phyloP scores from a whole-genome alignment of 2,329 filamentous ascomycete species.

The Epichloe baconii region DNA sequence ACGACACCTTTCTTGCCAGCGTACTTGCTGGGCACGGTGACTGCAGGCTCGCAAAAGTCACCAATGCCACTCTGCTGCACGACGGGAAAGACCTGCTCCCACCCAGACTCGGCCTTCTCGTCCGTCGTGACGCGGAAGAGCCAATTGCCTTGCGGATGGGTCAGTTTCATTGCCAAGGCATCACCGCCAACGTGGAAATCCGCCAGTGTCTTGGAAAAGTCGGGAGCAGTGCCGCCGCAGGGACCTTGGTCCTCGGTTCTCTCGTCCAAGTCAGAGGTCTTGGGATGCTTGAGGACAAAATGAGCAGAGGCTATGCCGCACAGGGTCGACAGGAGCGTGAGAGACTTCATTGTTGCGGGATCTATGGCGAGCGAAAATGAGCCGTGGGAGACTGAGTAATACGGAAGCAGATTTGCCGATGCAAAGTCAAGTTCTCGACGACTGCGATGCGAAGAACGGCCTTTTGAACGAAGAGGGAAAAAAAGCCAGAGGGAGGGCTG shows the following conservation, averaged over 20 bases:
- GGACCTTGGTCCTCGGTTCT: slow-evolving; percentile 32
- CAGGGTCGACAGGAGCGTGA: slow-evolving; percentile 25
- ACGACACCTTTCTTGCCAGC: slow-evolving; percentile 43
- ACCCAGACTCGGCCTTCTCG: slow-evolving; percentile 30
- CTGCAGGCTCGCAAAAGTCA: slow-evolving; percentile 35
- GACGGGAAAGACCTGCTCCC: slow-evolving; percentile 42
- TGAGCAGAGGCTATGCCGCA: slow-evolving; percentile 34
- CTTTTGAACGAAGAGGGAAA: too few relatives aligned
- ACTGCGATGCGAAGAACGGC: not conserved
- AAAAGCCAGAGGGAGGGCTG: not conserved
- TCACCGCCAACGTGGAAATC: slow-evolving; percentile 47
- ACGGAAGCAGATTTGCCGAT: not conserved
- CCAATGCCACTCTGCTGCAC: slow-evolving; percentile 42
- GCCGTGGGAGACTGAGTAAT: too few relatives aligned
- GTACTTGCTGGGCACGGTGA: slow-evolving; percentile 36
- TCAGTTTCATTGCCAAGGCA: slow-evolving; percentile 31
- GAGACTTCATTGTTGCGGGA: slow-evolving; percentile 8
- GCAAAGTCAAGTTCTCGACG: too few relatives aligned
- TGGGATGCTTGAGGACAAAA: slow-evolving; percentile 38
- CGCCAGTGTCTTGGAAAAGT: slow-evolving; percentile 32
- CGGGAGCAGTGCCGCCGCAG: slow-evolving; percentile 40
- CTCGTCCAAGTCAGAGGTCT: slow-evolving; percentile 33
- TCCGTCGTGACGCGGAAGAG: slow-evolving; percentile 46
- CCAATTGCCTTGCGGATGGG: slow-evolving; percentile 41
- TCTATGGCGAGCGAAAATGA: not conserved